phyloP scores from a whole-genome alignment of 1,284 basidiomycete species.

The Ustilago trichophora region DNA sequence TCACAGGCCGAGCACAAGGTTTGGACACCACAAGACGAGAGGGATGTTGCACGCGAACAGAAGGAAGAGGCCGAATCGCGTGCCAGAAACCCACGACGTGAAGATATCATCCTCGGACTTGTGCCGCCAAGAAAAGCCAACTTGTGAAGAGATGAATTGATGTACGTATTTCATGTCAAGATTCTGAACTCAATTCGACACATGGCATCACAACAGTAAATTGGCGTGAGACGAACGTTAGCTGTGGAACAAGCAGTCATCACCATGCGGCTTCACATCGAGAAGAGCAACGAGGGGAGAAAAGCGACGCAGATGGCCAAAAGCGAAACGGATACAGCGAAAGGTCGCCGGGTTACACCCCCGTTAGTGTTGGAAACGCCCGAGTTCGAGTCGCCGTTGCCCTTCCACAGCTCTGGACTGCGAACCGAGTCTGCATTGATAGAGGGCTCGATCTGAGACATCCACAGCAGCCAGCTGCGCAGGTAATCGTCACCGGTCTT shows the following conservation, averaged over 20 bases:
- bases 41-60: constrained; percentile 28
- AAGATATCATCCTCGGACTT: constrained; percentile 27
- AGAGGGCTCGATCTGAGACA: constrained; percentile 23
- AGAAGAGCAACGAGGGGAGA: not conserved
- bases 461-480: constrained; percentile 40
- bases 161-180: too few species aligned
- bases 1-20: constrained; percentile 29
- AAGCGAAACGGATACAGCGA: not conserved
- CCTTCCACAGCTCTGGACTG: constrained; percentile 35
- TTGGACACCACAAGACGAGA: constrained; percentile 40
- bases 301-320: not conserved
- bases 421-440: constrained; percentile 21
- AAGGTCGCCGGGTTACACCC: not conserved
- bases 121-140: constrained; percentile 22
- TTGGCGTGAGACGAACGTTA: too few species aligned
- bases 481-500: constrained; percentile 26
- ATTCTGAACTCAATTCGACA: too few species aligned
- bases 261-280: not conserved
- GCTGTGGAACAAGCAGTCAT: not conserved
- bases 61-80: constrained; percentile 16
- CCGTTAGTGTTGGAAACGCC: not conserved
- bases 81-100: constrained; percentile 14
- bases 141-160: constrained; percentile 4
- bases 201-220: not conserved
- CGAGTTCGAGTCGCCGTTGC: constrained; percentile 1